Evolutionary conservation across 2,329 filamentous ascomycete genomes (phyloP).

Genomic region (Cladophialophora psammophila): DNA sequence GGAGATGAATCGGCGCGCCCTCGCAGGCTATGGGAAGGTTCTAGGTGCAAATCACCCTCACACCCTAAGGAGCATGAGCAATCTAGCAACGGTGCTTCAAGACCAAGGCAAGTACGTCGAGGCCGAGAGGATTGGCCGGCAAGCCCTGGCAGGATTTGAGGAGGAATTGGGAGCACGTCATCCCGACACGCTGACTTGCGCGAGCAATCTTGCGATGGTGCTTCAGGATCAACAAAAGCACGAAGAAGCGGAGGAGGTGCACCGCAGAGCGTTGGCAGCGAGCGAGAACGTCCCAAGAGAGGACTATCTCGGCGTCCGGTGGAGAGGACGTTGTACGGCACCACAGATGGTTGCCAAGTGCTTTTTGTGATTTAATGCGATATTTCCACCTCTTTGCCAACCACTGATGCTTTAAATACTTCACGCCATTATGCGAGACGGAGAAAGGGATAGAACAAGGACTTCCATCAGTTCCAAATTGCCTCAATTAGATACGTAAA

Average conservation of each 20-base stretch:
- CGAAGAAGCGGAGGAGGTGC: neutral
- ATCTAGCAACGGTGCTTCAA: slow-evolving; percentile 20
- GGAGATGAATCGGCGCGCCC: slow-evolving; percentile 27
- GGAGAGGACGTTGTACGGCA: too few species aligned
- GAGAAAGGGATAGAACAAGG: too few species aligned
- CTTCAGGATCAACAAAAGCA: slow-evolving; percentile 2
- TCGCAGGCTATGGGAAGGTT: neutral
- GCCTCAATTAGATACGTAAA: too few species aligned
- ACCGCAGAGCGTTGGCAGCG: too few species aligned
- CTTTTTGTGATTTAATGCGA: too few species aligned
- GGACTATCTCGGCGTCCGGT: too few species aligned
- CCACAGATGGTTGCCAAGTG: too few species aligned
- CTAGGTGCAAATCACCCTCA: neutral
- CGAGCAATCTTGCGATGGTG: slow-evolving; percentile 1
- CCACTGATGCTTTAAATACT: too few species aligned
- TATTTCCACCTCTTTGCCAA: too few species aligned
- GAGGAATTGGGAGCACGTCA: neutral
- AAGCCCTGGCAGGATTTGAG: neutral
- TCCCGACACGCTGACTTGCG: slow-evolving; percentile 3
- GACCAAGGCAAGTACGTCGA: slow-evolving; percentile 34
- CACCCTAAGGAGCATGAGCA: slow-evolving; percentile 32
- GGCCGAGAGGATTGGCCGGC: slow-evolving; percentile 35
- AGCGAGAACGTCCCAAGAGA: too few species aligned
- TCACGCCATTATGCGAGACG: too few species aligned
- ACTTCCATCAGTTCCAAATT: too few species aligned